Conservation (phyloP, 2,329 filamentous ascomycete species). For the Calonectria hawksworthii region DNA sequence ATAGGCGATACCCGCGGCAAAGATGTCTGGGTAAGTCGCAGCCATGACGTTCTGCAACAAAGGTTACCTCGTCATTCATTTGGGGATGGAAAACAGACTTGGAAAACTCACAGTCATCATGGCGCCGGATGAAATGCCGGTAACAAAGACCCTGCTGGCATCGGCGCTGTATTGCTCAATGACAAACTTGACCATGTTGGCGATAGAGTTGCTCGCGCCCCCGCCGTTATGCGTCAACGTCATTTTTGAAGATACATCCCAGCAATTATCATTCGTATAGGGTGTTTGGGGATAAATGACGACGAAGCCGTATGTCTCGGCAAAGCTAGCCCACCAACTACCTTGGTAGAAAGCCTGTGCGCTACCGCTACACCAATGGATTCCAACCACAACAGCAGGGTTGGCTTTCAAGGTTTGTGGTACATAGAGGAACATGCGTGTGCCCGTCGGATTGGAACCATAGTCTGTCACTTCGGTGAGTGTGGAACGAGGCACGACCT, state of each 20-base stretch:
- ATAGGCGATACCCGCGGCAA: constrained; percentile 65
- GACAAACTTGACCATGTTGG: constrained; percentile 67
- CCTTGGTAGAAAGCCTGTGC: constrained; percentile 65
- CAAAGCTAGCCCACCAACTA: constrained; percentile 65
- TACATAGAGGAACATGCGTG: constrained; percentile 48
- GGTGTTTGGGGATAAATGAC: constrained; percentile 61
- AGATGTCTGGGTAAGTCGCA: constrained; percentile 68
- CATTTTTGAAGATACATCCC: constrained; percentile 69
- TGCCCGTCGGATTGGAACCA: constrained; percentile 37
- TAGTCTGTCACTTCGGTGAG: constrained; percentile 37
- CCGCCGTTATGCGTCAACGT: constrained; percentile 65
- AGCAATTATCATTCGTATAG: constrained; percentile 60
- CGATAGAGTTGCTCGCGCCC: constrained; percentile 64
- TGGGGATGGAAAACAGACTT: rapidly evolving
- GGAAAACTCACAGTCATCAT: constrained; percentile 40
- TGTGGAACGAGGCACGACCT: constrained; percentile 36
- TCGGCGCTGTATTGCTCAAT: constrained; percentile 64
- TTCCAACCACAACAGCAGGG: constrained; percentile 66
- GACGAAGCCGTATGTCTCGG: constrained; percentile 70
- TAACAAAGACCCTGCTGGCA: constrained; percentile 62
- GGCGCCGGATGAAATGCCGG: constrained; percentile 48
- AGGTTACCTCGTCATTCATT: constrained; percentile 32
- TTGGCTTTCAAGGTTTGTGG: constrained; percentile 55
- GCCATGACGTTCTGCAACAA: constrained; percentile 59
- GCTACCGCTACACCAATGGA: constrained; percentile 70